Conservation (phyloP, 768 basidiomycete genomes). For the Cystobasidium tubakii region DNA sequence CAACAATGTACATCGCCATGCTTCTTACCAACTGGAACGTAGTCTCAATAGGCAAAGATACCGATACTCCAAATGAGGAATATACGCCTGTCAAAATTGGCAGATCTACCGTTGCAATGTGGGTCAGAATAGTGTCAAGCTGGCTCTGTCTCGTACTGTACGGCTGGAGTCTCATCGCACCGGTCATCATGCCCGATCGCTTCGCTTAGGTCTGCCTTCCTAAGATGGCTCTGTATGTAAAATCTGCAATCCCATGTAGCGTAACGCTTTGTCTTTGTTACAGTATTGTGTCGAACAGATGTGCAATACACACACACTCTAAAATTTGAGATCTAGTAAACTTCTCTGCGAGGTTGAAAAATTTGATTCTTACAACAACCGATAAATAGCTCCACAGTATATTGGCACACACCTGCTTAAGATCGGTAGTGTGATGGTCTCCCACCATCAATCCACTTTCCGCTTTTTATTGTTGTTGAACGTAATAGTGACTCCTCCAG, state of each 20-base stretch:
- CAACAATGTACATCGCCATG: conserved; percentile 96
- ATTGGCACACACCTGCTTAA: too few species aligned
- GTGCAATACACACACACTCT: too few species aligned
- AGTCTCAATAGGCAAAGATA: conserved; percentile 42
- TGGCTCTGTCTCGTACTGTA: conserved; percentile 83
- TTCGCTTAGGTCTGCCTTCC: conserved; percentile 48
- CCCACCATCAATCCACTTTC: not conserved
- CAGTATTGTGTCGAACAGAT: too few species aligned
- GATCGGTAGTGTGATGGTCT: not conserved
- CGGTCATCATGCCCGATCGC: conserved; percentile 84
- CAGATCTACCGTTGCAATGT: conserved; percentile 93
- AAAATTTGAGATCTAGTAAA: too few species aligned
- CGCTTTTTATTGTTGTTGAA: conserved; percentile 1
- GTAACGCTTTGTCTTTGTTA: too few species aligned
- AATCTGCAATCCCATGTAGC: too few species aligned
- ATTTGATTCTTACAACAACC: too few species aligned
- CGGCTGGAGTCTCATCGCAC: conserved; percentile 80
- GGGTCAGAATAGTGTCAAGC: conserved; percentile 94
- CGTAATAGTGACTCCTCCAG: not conserved
- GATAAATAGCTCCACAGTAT: too few species aligned
- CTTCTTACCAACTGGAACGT: conserved; percentile 81
- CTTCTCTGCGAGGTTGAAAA: too few species aligned
- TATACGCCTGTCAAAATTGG: conserved; percentile 69
- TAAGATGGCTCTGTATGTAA: too few species aligned
- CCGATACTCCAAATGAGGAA: conserved; percentile 13